Evolutionary conservation across 208 protist species (phyloP).

Genomic region (Plasmodiophora brassicae): DNA sequence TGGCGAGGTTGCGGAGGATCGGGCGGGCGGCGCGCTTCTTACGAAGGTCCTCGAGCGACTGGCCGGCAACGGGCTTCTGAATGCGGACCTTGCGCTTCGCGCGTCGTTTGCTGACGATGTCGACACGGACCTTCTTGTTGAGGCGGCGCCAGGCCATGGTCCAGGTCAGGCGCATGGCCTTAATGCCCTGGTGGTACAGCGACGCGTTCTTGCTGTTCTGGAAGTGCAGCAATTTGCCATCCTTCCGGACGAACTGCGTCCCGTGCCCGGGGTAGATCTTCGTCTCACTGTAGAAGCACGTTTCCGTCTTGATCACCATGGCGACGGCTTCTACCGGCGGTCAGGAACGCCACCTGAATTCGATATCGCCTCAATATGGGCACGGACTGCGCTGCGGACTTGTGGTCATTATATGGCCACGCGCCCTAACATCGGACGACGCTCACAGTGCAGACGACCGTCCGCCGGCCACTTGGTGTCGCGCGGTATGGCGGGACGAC

Average conservation of each 20-base stretch:
- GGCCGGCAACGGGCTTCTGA: constrained; percentile 9
- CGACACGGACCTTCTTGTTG: constrained; percentile 29
- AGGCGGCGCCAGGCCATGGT: constrained; percentile 19
- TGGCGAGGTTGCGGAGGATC: neutral
- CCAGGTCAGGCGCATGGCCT: constrained; percentile 29
- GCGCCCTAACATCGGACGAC: too few relatives aligned
- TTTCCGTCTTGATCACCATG: constrained; percentile 47
- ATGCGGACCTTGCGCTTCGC: neutral
- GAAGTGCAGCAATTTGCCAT: constrained; percentile 41
- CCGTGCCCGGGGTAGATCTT: constrained; percentile 45
- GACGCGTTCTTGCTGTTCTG: neutral
- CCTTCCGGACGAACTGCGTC: constrained; percentile 41
- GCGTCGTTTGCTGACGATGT: constrained; percentile 29
- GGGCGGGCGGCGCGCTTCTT: constrained; percentile 7
- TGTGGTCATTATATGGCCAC: too few relatives aligned
- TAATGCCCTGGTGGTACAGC: constrained; percentile 26
- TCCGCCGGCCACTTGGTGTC: too few relatives aligned
- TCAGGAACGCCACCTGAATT: too few relatives aligned
- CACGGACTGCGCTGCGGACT: too few relatives aligned
- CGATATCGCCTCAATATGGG: too few relatives aligned
- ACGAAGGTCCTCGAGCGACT: neutral
- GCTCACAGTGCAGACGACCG: too few relatives aligned
- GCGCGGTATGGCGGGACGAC: too few relatives aligned
- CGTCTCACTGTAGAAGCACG: constrained; percentile 42
- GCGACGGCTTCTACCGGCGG: neutral